Evolutionary conservation across 2,329 filamentous ascomycete genomes (phyloP), one percentile per base, ranked within the genome.

Genomic region (Mollisia scopiformis): DNA sequence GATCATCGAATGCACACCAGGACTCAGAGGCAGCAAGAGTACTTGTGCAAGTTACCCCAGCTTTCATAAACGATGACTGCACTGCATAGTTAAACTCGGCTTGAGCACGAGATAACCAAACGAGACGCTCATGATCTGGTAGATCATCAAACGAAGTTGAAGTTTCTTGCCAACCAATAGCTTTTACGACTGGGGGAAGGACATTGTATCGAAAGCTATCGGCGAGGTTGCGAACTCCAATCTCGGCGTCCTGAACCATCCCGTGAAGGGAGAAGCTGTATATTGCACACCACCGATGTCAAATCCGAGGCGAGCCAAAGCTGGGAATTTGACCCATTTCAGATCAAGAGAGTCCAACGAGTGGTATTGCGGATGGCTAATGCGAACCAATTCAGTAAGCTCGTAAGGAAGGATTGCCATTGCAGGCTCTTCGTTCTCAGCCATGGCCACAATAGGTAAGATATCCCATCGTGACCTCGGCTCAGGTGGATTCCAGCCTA

Each of bases 191-290:
- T 8, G 23, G 16, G 4, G 55, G 41, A 10, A 57, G 43, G 10
- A n/a, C 39, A 27, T 57, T 50, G 21, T 57, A 57, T 10, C 55
- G 27, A 25, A 57, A 57, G 10, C 16, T 49, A 31, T 50, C 39
- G n/a, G 39, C 55, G 3, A 57, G 23, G n/a, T 57, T 37, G 19
- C 55, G 39, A 28, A 57, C 55, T 16, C 41, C 55, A 33, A 57
- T 57, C 19, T 57, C 41, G 10, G 55, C 55, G 31, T 57, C 55
- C 55, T 57, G 27, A 49, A 57, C 41, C 55, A 57, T 16, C 55
- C 55, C n/a, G 50, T 33, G 39, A 57, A 57, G 1, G 43, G 43
- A 16, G 55, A 39, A 10, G 55, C 41, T 21, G 55, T 57, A 28
- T 57, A 57, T 21, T 57, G 55, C 5, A 57, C 41, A 13, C 55